A percentile compares a stretch with the other conserved stretches of the same genome.
phyloP scores from a whole-genome alignment of 306 rosid genomes.

The Bauhinia variegata region DNA sequence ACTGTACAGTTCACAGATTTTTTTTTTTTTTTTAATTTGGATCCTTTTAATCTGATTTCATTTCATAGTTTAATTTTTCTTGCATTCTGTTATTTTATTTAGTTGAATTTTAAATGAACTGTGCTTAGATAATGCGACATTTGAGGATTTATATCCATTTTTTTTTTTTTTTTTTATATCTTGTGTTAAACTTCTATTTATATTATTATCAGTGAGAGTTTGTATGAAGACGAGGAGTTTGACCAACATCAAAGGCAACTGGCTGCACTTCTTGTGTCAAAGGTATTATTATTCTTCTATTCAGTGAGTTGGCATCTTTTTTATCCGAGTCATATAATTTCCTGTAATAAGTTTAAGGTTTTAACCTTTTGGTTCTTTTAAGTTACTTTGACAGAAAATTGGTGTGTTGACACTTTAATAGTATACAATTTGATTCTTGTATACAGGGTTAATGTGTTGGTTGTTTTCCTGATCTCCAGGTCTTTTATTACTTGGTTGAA shows the following conservation, averaged over 20 bases:
- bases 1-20: background rate
- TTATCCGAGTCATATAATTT: background rate
- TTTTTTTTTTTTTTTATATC: no score
- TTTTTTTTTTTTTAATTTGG: background rate
- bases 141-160: constrained; percentile 6
- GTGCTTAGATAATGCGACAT: background rate
- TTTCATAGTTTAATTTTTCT: background rate
- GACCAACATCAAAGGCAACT: constrained; percentile 90
- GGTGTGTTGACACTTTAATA: constrained; percentile 15
- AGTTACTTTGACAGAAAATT: constrained; percentile 5
- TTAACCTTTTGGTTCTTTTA: constrained; percentile 7
- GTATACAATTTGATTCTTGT: background rate
- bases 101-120: background rate
- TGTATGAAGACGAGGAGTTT: constrained; percentile 93
- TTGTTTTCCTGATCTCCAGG: constrained; percentile 50
- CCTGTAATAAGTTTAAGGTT: background rate
- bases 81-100: background rate
- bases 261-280: constrained; percentile 89
- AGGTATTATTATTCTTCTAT: constrained; percentile 69
- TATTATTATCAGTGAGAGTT: constrained; percentile 69
- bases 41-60: constrained; percentile 1
- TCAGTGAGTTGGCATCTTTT: no score
- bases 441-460: constrained; percentile 16
- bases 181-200: background rate
- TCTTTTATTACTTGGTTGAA: constrained; percentile 94